Evolutionary conservation across 805 yeast genomes (phyloP).

Genomic region (Saturnispora diversa): DNA sequence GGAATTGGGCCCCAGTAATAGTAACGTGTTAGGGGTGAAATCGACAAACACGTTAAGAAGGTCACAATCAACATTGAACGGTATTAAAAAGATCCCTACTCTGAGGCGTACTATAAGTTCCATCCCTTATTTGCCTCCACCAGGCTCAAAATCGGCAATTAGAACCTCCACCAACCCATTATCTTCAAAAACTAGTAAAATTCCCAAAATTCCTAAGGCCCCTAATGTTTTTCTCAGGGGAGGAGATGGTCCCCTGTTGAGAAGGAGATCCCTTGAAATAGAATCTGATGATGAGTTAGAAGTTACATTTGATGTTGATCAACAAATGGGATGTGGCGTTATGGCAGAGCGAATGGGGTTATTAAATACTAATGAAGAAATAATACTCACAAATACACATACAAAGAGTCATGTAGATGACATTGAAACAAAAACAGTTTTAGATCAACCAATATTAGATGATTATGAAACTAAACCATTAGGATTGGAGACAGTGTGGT

Average conservation of each 20-base stretch:
- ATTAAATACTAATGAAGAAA: slow-evolving; percentile 26
- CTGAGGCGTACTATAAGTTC: neutral
- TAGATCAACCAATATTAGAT: slow-evolving; percentile 2
- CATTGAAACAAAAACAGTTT: slow-evolving; percentile 30
- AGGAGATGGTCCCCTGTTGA: neutral
- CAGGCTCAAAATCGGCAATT: too few relatives aligned
- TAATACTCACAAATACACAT: too few relatives aligned
- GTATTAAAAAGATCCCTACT: neutral
- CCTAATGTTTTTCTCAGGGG: slow-evolving; percentile 5
- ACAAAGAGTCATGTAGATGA: too few relatives aligned
- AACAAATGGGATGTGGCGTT: neutral
- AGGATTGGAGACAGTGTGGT: too few relatives aligned
- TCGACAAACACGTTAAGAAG: slow-evolving; percentile 1
- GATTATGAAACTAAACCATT: slow-evolving; percentile 25
- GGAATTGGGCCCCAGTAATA: too few relatives aligned
- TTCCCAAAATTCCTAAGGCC: neutral
- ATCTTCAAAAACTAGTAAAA: too few relatives aligned
- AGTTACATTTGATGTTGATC: slow-evolving; percentile 7
- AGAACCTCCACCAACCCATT: too few relatives aligned
- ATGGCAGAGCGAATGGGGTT: slow-evolving; percentile 9
- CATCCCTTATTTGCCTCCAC: too few relatives aligned
- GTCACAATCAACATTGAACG: too few relatives aligned
- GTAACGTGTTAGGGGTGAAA: neutral
- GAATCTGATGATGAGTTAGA: slow-evolving; percentile 8
- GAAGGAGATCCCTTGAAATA: neutral